Evolutionary conservation across 2,329 filamentous ascomycete species (phyloP).

Genomic region (Exophiala mesophila): DNA sequence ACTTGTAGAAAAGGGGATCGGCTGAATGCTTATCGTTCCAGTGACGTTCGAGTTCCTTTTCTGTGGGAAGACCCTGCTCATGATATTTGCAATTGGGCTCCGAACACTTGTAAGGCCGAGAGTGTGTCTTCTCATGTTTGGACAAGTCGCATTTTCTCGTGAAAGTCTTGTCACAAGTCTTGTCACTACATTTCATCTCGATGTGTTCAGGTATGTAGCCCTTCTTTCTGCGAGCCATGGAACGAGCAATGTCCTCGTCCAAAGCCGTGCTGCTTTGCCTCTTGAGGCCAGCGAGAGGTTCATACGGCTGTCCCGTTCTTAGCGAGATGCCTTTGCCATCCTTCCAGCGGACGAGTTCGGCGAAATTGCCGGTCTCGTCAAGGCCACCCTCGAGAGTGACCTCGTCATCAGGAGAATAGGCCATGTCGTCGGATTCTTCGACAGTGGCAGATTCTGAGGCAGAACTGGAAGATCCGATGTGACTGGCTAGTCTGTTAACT

Average conservation of each 20-base stretch:
- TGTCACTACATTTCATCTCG: slow-evolving; percentile 70
- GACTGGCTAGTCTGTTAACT: slow-evolving; percentile 81
- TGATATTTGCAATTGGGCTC: slow-evolving; percentile 81
- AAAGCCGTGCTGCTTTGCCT: slow-evolving; percentile 55
- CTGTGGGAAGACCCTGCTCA: slow-evolving; percentile 86
- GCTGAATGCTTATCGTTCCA: slow-evolving; percentile 92
- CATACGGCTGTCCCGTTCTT: slow-evolving; percentile 62
- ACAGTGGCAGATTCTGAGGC: slow-evolving; percentile 48
- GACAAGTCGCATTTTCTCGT: slow-evolving; percentile 95
- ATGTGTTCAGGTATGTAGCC: slow-evolving; percentile 81
- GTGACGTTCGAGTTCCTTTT: slow-evolving; percentile 95
- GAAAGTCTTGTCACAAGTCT: slow-evolving; percentile 82
- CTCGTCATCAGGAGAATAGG: slow-evolving; percentile 58
- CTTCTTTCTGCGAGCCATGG: slow-evolving; percentile 95
- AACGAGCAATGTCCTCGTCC: slow-evolving; percentile 78
- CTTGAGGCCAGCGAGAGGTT: slow-evolving; percentile 47
- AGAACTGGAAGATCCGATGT: slow-evolving; percentile 70
- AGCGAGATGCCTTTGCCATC: slow-evolving; percentile 77
- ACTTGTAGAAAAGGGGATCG: slow-evolving; percentile 75
- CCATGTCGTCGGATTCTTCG: slow-evolving; percentile 45
- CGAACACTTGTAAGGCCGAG: slow-evolving; percentile 90
- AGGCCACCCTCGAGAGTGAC: slow-evolving; percentile 78
- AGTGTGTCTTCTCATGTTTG: slow-evolving; percentile 98
- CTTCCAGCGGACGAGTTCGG: slow-evolving; percentile 76
- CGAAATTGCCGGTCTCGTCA: slow-evolving; percentile 72